phyloP scores from a whole-genome alignment of 106 monocot genomes.

The Iris macrosiphon region DNA sequence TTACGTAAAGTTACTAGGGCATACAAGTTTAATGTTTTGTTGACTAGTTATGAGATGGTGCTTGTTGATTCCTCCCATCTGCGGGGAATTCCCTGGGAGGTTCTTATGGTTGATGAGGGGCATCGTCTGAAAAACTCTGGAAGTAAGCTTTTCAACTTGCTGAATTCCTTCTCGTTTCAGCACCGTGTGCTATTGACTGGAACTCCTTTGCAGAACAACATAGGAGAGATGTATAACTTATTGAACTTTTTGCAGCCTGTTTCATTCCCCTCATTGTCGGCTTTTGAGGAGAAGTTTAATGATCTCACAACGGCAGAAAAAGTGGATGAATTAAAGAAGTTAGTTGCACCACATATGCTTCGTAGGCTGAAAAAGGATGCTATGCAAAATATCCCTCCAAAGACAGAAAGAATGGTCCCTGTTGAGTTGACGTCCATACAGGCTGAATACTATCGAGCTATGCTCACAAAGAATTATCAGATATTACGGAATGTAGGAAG shows the following conservation, averaged over 20 bases:
- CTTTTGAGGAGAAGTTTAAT: constrained; percentile 95
- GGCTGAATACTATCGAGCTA: constrained; percentile 91
- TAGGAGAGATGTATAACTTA: constrained; percentile 94
- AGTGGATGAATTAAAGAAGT: constrained; percentile 93
- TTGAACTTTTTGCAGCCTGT: constrained; percentile 88
- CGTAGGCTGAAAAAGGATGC: constrained; percentile 91
- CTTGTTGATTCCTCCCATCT: constrained; percentile 78
- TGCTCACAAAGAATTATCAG: constrained; percentile 97
- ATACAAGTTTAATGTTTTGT: constrained; percentile 81
- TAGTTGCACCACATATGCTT: constrained; percentile 96
- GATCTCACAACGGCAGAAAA: constrained; percentile 88
- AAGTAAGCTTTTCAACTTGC: constrained; percentile 85
- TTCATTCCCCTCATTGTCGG: constrained; percentile 84
- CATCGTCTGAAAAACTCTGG: constrained; percentile 90
- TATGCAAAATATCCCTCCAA: constrained; percentile 97
- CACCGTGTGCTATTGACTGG: constrained; percentile 93
- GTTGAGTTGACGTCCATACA: constrained; percentile 95
- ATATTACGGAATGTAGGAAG: constrained; percentile 82
- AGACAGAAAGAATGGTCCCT: constrained; percentile 89
- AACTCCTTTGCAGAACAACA: constrained; percentile 95
- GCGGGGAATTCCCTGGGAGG: constrained; percentile 82
- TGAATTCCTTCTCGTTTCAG: constrained; percentile 85
- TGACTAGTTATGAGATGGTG: constrained; percentile 94
- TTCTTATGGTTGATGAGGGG: constrained; percentile 91
- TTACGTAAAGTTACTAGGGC: constrained; percentile 19